A percentile compares a stretch with the other conserved stretches of the same genome.
phyloP scores from a whole-genome alignment of 2,329 filamentous ascomycete genomes.

The Fusarium buxicola region DNA sequence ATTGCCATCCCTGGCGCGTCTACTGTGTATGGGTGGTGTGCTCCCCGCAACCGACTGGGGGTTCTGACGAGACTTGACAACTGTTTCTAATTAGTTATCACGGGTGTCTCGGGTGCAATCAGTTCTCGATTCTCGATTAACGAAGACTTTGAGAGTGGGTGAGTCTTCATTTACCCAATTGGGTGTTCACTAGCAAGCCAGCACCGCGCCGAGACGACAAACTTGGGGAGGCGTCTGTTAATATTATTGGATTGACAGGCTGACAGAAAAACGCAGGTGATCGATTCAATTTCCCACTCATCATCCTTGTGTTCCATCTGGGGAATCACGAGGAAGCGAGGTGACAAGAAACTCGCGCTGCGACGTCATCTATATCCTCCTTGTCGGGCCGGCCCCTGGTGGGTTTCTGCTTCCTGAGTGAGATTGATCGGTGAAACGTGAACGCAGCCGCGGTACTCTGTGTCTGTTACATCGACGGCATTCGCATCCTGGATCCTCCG shows the following conservation, averaged over 20 bases:
- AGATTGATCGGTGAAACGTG: constrained; percentile 30
- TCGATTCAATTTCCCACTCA: constrained; percentile 18
- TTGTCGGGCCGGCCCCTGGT: constrained; percentile 36
- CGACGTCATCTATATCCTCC: constrained; percentile 37
- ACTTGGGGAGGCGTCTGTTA: constrained; percentile 31
- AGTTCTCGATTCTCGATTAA: constrained; percentile 38
- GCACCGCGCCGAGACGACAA: constrained; percentile 13
- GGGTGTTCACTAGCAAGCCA: constrained; percentile 18
- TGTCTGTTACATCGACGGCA: constrained; percentile 33
- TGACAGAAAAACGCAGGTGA: constrained; percentile 14
- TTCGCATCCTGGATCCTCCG: constrained; percentile 39
- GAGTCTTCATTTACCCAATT: constrained; percentile 26
- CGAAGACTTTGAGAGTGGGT: constrained; percentile 15
- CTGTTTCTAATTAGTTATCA: constrained; percentile 24
- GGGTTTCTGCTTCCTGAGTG: constrained; percentile 25
- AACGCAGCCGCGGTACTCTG: constrained; percentile 14
- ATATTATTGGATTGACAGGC: constrained; percentile 17
- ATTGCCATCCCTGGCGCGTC: constrained; percentile 33
- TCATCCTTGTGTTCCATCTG: constrained; percentile 18
- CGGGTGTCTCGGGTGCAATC: constrained; percentile 33
- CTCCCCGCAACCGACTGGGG: constrained; percentile 36
- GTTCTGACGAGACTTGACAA: constrained; percentile 29
- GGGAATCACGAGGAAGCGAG: constrained; percentile 27
- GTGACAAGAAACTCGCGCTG: constrained; percentile 22
- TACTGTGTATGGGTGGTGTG: constrained; percentile 18